A percentile compares a stretch with the other conserved stretches of the same genome.
Evolutionary conservation across 1,284 basidiomycete genomes (phyloP).

Genomic region (Boletus mariae): DNA sequence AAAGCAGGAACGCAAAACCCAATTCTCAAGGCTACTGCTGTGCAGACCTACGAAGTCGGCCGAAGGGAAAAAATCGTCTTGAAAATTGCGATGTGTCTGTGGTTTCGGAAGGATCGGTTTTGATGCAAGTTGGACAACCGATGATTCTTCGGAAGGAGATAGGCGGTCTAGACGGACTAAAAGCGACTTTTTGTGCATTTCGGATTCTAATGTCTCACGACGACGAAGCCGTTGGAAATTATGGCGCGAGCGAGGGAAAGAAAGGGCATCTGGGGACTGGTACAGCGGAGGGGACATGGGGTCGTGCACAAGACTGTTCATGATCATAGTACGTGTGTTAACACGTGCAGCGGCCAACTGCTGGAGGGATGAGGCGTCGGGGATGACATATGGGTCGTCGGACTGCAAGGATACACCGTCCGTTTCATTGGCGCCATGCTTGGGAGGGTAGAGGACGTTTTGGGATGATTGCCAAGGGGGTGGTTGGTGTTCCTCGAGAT

Average conservation of each 20-base stretch:
- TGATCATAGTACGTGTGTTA: conserved; percentile 34
- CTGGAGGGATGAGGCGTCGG: conserved; percentile 11
- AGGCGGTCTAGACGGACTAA: conserved; percentile 45
- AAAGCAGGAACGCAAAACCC: conserved; percentile 70
- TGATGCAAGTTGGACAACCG: conserved; percentile 48
- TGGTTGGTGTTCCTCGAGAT: conserved; percentile 16
- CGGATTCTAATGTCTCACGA: conserved; percentile 41
- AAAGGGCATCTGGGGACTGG: conserved; percentile 38
- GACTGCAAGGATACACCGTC: conserved; percentile 23
- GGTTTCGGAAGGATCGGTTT: conserved; percentile 32
- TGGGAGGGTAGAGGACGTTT: conserved; percentile 12
- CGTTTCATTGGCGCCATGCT: conserved; percentile 20
- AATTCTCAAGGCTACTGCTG: conserved; percentile 58
- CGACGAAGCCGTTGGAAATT: conserved; percentile 36
- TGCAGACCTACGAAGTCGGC: conserved; percentile 38
- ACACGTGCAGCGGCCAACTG: conserved; percentile 29
- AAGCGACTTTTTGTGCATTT: conserved; percentile 50
- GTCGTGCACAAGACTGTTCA: conserved; percentile 39
- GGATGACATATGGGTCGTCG: conserved; percentile 29
- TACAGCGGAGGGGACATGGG: conserved; percentile 51
- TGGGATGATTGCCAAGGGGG: conserved; percentile 17
- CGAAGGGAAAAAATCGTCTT: conserved; percentile 43
- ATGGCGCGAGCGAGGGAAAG: conserved; percentile 67
- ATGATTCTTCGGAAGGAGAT: conserved; percentile 42
- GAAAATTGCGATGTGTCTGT: conserved; percentile 7